Evolutionary conservation across 306 rosid genomes (phyloP), one percentile per base, ranked within the genome.

Genomic region (Trifolium fragiferum): DNA sequence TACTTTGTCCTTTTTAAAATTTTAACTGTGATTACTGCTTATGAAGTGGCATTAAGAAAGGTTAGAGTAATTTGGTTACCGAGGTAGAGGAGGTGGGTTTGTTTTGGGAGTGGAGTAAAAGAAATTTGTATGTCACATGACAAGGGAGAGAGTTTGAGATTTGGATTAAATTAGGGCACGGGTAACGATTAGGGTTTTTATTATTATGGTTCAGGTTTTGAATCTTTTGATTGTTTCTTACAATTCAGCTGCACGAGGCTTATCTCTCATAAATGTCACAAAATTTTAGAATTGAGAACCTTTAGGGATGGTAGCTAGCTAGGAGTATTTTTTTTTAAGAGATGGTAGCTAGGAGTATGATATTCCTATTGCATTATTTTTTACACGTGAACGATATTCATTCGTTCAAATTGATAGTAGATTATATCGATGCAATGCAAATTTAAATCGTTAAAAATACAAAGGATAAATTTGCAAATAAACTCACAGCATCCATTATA

Each of bases 51-150:
- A 82, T 86, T 84, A 81, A 84, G 74, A 69, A 82, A 80, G 76
- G 72, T 27, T 66, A 72, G 76, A 80, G 83, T 67, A 82, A 89
- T 68, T 86, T 84, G 85, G 78, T 84, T 85, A 81, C 84, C 97
- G 91, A 89, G 90, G 86, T 67, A 77, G 86, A 73, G 84, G 33
- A 76, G 79, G 96, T 93, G 98, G 97, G 91, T 81, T 77, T 83
- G 96, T 86, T 89, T 93, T 82, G 97, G 98, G 89, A 90, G 86
- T 64, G 81, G 92, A 63, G 91, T 83, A 46, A 81, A 82, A 81
- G 83, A 77, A 86, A 85, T 70, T 53, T 76, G 73, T 33, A 16
- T 21, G 71, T 75, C 92, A 89, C 94, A 79, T 87, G 86, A 81
- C 76, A 58, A 38, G 87, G 30, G 83, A 55, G 72, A 30, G 13